Evolutionary conservation across 1,284 basidiomycete species (phyloP).

Genomic region (Coniophora puteana): DNA sequence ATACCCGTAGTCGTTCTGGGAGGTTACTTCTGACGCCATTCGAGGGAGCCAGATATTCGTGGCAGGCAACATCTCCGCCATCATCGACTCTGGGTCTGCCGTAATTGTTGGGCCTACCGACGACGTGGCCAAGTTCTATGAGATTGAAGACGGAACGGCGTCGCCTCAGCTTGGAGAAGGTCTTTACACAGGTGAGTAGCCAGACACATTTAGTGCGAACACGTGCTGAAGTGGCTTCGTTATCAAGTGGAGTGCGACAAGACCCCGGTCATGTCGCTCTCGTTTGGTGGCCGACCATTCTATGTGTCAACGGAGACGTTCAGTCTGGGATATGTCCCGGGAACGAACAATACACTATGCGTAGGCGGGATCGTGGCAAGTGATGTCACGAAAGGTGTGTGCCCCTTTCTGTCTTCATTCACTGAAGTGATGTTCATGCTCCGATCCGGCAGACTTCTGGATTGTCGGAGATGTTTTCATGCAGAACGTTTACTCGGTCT

Average conservation of each 20-base stretch:
- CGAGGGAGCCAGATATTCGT: too few relatives aligned
- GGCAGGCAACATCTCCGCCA: not conserved
- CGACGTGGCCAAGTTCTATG: not conserved
- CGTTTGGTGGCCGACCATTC: slow-evolving; percentile 23
- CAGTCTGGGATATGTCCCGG: slow-evolving; percentile 24
- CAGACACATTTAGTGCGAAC: too few relatives aligned
- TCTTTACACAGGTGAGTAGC: too few relatives aligned
- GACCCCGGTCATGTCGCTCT: too few relatives aligned
- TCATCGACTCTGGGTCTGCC: not conserved
- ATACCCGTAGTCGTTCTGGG: too few relatives aligned
- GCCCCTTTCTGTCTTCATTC: not conserved
- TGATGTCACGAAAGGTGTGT: slow-evolving; percentile 22
- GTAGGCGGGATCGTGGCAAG: too few relatives aligned
- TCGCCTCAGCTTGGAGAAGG: too few relatives aligned
- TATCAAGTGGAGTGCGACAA: too few relatives aligned
- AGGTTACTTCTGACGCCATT: too few relatives aligned
- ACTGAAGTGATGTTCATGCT: slow-evolving; percentile 1
- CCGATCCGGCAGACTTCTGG: slow-evolving; percentile 20
- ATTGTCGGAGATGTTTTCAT: slow-evolving; percentile 27
- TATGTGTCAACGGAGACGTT: slow-evolving; percentile 23
- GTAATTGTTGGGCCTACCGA: not conserved
- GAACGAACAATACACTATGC: too few relatives aligned
- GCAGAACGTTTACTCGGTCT: slow-evolving; percentile 26
- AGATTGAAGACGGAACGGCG: too few relatives aligned
- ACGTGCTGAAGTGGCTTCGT: too few relatives aligned